Evolutionary conservation across 768 basidiomycete species (phyloP), one percentile per base, ranked within the genome.

Genomic region (Daedaleopsis nitida): DNA sequence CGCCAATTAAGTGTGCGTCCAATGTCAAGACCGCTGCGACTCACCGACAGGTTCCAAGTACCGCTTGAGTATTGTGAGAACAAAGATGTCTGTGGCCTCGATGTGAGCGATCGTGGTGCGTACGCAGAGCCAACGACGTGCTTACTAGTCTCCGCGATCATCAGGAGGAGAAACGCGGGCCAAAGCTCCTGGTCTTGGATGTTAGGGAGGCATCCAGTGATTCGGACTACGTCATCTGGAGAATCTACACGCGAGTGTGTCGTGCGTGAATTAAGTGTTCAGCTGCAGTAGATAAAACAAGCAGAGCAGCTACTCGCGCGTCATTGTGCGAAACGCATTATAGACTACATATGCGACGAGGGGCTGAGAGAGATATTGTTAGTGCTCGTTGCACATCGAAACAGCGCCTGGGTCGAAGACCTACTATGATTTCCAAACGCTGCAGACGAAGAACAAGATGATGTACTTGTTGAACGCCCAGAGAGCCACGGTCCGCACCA

Each of bases 391-490:
- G 45, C 3, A 17, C n/a, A 10, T 12, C 14, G 17, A 45, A 9
- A 17, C 19, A 35, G 53, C 8, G n/a, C 8, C 27, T 12, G 23
- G 21, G 27, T 32, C 3, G 27, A 7, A 32, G 19, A 43, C 52
- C 5, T 45, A 55, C 54, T 3, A 55, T 7, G 10, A 55, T 27
- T 24, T 53, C 52, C 11, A 53, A 8, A 9, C 10, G 24, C 38
- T 21, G 16, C 54, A 23, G 17, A 55, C 23, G 14, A 55, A 24
- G 11, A 55, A 27, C 3, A 12, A 3, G 6, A 44, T 32, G 39
- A 55, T 42, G 27, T 17, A 35, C 42, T 43, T 43, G 24, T 55
- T 19, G 43, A 55, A 55, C 43, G 10, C 16, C 54, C 54, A 55
- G 11, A 55, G n/a, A 8, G 54, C 54, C 13, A 27, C 17, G 21